Base-by-base conservation (phyloP, 495 filamentous ascomycete genomes). In the Hamigera avellanea region DNA sequence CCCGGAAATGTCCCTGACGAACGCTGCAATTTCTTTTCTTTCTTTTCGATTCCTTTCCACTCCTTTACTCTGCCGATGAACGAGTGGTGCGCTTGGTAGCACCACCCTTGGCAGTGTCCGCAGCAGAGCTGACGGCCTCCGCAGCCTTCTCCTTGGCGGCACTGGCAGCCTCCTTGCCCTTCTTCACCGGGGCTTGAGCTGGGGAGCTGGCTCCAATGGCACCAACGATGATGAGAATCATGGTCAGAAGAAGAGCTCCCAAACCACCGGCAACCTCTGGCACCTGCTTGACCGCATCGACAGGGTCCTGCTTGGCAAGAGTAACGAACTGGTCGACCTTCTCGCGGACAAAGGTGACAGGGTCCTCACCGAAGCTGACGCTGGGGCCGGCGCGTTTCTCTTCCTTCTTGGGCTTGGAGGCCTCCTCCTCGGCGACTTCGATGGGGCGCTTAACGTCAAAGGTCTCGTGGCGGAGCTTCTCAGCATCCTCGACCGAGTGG, bases 401-500 rank as follows among this genome's bases (percentile, higher is more conserved):
- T 17, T 79, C 74, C 35, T 65, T 53, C 76, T 87, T 86, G 44
- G 91, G 88, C 69, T 83, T 83, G 48, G 70, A 70, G 35, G 80
- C 84, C 50, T 82, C 78, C 62, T 94, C 86, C 50, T 89, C 73
- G 4, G 76, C 73, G 68, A 80, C 70, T 70, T 99, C 93, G 41
- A 87, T 66, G 36, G 79, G 67, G 59, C 78, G 69, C 82, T 99
- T 99, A 64, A 89, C 65, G 60, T 87, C 83, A 65, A 88, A 99
- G 44, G 86, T 91, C 72, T 94, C 84, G 33, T 83, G 64, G 59
- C 89, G 81, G 46, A 99, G 70, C 67, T 87, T 82, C 62, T 81
- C 77, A 41, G 93, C 93, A 48, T 99, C 93, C 55, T 83, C 86
- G 47, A 85, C 61, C 30, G 93, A 99, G 78, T 99, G 93, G 45